Conservation (phyloP, 768 basidiomycete genomes). For the Coprinellus aureogranulatus region DNA sequence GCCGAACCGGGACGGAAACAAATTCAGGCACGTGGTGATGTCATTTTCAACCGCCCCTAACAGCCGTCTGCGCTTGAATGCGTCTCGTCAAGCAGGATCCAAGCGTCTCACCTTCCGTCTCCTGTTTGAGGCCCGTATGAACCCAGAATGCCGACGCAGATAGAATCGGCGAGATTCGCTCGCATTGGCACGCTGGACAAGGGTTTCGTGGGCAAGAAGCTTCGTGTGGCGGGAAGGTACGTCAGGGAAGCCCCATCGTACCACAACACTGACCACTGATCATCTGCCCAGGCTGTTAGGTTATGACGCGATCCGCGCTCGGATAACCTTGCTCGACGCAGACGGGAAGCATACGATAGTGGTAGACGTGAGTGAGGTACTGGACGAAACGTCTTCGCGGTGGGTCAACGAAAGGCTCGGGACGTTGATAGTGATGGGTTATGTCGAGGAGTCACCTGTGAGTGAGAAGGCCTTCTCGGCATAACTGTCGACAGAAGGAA, state of each 20-base stretch:
- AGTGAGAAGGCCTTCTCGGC: conserved; percentile 15
- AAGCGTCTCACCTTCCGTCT: no score
- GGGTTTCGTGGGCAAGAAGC: background rate
- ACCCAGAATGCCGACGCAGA: background rate
- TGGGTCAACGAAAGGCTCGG: conserved; percentile 57
- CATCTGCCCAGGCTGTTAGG: conserved; percentile 48
- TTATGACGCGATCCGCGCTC: conserved; percentile 49
- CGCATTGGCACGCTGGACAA: background rate
- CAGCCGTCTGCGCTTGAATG: no score
- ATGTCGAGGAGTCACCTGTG: conserved; percentile 52
- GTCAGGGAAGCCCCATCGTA: background rate
- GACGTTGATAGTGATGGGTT: conserved; percentile 54
- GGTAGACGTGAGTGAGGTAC: conserved; percentile 55
- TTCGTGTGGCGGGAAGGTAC: background rate
- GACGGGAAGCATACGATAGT: conserved; percentile 42
- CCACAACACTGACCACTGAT: background rate
- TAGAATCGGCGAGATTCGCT: conserved; percentile 3
- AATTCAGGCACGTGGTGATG: no score
- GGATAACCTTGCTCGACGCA: conserved; percentile 49
- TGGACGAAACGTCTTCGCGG: conserved; percentile 34
- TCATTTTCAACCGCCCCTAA: no score
- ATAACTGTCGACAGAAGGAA: background rate
- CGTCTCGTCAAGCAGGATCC: no score
- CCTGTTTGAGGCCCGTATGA: no score
- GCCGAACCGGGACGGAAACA: no score